Evolutionary conservation across 768 basidiomycete species (phyloP), one percentile per base, ranked within the genome.

Genomic region (Grammothele lineata): DNA sequence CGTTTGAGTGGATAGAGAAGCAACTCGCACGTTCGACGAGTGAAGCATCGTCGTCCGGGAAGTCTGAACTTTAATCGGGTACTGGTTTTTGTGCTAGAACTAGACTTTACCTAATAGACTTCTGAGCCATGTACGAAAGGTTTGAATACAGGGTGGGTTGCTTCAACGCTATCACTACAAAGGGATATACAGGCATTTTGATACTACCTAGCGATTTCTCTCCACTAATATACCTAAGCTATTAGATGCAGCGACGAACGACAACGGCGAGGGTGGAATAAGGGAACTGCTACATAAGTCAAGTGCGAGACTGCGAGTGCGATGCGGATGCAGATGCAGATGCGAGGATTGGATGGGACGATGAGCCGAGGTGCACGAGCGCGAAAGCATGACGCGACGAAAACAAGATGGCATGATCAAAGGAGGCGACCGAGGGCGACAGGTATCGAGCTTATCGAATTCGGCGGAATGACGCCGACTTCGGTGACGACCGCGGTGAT

Each of bases 401-500:
- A 40, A 30, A 32, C 25, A 11, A 30, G 35, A n/a, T 26, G 37
- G 40, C 44, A 49, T n/a, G 21, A 26, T 61, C 54, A 67, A 11
- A 66, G 50, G 38, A 62, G 50, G 12, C 69, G 58, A 5, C 67
- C 69, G 22, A 90, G 69, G 1, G 88, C 87, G 45, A 86, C 70
- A 15, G 86, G 83, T 64, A 92, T 87, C 32, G 86, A 85, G 57
- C 85, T 82, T 55, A 94, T 90, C 52, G 91, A 91, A 56, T 85
- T 92, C 0, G 93, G 91, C 3, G 93, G 93, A 53, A 95, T 96
- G 45, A 97, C 73, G 2, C 95, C 95, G 36, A 94, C 93, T 69
- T 99, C 96, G 3, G 95, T 97, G 45, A 97, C 92, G 19, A 99
- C 91, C 15, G 89, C 95, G 1, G 96, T 95, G 53, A 99, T 93